phyloP scores from a whole-genome alignment of 2,329 filamentous ascomycete species.

The Juglanconis sp. region DNA sequence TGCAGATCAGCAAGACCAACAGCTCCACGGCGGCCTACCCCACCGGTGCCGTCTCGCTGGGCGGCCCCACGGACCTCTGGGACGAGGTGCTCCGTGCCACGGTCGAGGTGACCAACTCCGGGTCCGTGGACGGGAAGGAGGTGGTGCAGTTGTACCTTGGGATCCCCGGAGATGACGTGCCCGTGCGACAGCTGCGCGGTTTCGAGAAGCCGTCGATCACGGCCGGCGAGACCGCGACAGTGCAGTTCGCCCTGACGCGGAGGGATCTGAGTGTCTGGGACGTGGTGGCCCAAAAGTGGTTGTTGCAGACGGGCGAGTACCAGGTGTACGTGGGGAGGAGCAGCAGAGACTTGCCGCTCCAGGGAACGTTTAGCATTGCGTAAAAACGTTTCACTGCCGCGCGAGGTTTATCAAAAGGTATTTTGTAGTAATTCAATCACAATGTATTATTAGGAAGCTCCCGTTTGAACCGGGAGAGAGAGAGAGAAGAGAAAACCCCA shows the following conservation, averaged over 20 bases:
- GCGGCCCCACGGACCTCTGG: constrained; percentile 46
- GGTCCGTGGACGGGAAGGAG: constrained; percentile 40
- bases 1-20: constrained; percentile 50
- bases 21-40: constrained; percentile 32
- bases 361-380: constrained; percentile 28
- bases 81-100: constrained; percentile 39
- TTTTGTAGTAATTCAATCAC: not conserved
- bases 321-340: constrained; percentile 44
- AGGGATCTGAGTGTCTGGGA: constrained; percentile 68
- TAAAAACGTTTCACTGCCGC: not conserved
- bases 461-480: too few species aligned
- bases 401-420: not conserved
- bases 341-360: constrained; percentile 42
- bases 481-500: too few species aligned
- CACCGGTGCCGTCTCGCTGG: constrained; percentile 35
- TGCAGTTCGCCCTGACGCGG: constrained; percentile 54
- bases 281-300: constrained; percentile 58
- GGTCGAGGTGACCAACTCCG: constrained; percentile 40
- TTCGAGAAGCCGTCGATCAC: constrained; percentile 59
- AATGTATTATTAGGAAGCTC: too few species aligned
- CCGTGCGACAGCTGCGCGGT: constrained; percentile 58
- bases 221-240: constrained; percentile 38
- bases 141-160: constrained; percentile 47
- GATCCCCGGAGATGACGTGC: constrained; percentile 41
- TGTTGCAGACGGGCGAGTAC: constrained; percentile 43